Evolutionary conservation across 2,329 filamentous ascomycete species (phyloP).

Genomic region (Cladosporium sp.): DNA sequence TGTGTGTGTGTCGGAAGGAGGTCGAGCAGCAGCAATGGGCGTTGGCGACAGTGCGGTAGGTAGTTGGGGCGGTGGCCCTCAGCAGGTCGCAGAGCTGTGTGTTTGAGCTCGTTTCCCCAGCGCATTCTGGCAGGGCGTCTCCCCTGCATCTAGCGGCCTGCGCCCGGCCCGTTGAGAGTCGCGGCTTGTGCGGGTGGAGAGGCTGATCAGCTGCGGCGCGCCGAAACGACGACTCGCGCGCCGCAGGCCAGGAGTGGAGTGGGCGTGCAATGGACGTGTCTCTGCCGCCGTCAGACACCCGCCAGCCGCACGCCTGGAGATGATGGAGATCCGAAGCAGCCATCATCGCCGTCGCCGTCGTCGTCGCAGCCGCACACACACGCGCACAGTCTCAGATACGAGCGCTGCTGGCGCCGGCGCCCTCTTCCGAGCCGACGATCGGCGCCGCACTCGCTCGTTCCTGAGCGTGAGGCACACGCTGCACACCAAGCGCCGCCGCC

Average conservation of each 20-base stretch:
- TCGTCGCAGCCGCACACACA: too few relatives aligned
- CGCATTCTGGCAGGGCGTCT: not conserved
- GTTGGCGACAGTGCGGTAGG: not conserved
- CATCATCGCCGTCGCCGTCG: too few relatives aligned
- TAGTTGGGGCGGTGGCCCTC: not conserved
- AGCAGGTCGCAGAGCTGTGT: not conserved
- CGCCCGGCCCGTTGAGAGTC: not conserved
- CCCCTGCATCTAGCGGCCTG: not conserved
- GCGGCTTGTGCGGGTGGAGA: not conserved
- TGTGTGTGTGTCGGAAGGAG: not conserved
- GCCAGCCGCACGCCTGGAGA: not conserved
- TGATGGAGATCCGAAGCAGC: conserved; percentile 2
- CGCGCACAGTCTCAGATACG: too few relatives aligned
- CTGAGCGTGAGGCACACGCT: too few relatives aligned
- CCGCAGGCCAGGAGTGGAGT: not conserved
- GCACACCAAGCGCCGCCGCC: too few relatives aligned
- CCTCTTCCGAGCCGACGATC: too few relatives aligned
- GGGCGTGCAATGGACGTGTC: too few relatives aligned
- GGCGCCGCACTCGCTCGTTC: too few relatives aligned
- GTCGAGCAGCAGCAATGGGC: not conserved
- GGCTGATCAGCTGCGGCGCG: not conserved
- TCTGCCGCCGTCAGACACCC: too few relatives aligned
- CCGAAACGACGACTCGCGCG: not conserved
- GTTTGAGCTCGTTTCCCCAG: not conserved
- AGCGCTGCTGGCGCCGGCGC: too few relatives aligned